Evolutionary conservation across 345 rosid genomes (phyloP).

Genomic region (Excoecaria cochinchinensis): DNA sequence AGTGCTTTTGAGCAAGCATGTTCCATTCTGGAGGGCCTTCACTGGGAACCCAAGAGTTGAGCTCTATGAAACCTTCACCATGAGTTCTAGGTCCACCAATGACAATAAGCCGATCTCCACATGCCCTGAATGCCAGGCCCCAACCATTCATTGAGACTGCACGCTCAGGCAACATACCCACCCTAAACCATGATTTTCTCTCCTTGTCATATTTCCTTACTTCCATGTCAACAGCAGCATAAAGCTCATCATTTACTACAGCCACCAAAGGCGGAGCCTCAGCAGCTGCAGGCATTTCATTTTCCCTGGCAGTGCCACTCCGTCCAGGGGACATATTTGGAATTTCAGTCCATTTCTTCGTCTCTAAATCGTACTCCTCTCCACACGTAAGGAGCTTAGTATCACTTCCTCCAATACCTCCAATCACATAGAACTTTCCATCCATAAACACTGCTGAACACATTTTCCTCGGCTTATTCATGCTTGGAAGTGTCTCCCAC

Average conservation of each 20-base stretch:
- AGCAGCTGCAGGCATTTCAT: slow-evolving; percentile 56
- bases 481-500: slow-evolving; percentile 64
- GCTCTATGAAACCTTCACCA: slow-evolving; percentile 79
- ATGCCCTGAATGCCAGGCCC: slow-evolving; percentile 95
- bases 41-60: slow-evolving; percentile 81
- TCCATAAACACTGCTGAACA: slow-evolving; percentile 94
- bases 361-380: slow-evolving; percentile 73
- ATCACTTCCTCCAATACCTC: slow-evolving; percentile 68
- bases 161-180: slow-evolving; percentile 82
- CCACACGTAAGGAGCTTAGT: slow-evolving; percentile 64
- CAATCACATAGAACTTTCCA: slow-evolving; percentile 81
- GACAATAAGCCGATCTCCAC: slow-evolving; percentile 79
- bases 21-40: slow-evolving; percentile 77
- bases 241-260: slow-evolving; percentile 73
- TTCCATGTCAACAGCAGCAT: slow-evolving; percentile 84
- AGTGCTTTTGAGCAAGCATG: slow-evolving; percentile 69
- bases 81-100: slow-evolving; percentile 80
- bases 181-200: slow-evolving; percentile 51
- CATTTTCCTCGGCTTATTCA: slow-evolving; percentile 87
- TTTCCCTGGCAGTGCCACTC: slow-evolving; percentile 38
- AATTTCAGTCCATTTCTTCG: slow-evolving; percentile 68
- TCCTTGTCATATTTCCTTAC: slow-evolving; percentile 72
- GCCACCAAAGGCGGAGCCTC: slow-evolving; percentile 95
- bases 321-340: slow-evolving; percentile 80
- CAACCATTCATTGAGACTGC: slow-evolving; percentile 88